A percentile compares a stretch with the other conserved stretches of the same genome.
These are phyloP conservation scores for Backusella parvicylindrica DNA, from an alignment of 192 early-diverging fungal genomes.

Conservation along the genomic window DNA sequence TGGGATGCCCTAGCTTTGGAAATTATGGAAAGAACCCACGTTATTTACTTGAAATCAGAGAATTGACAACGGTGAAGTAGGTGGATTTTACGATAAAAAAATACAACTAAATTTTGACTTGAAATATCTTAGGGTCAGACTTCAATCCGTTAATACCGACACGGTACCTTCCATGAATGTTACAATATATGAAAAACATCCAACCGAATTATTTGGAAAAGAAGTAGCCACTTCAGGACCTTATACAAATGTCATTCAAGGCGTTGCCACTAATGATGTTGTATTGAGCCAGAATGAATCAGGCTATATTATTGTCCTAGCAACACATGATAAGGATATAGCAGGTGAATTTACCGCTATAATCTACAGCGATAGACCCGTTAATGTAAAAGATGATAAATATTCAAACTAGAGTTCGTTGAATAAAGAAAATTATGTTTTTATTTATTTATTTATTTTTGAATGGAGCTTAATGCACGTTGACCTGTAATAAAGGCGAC, in stretches of 20 bases:
- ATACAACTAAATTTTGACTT: neutral
- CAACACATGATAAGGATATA: slow-evolving; percentile 44
- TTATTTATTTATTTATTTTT: slow-evolving; percentile 23
- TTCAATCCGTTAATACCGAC: slow-evolving; percentile 63
- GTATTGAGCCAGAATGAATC: slow-evolving; percentile 46
- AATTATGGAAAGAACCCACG: slow-evolving; percentile 63
- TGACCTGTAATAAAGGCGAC: slow-evolving; percentile 43
- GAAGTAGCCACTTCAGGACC: slow-evolving; percentile 57
- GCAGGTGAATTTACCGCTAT: slow-evolving; percentile 43
- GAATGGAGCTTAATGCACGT: slow-evolving; percentile 40
- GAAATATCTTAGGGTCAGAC: slow-evolving; percentile 45
- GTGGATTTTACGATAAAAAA: neutral
- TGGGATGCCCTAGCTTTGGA: slow-evolving; percentile 55
- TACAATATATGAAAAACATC: slow-evolving; percentile 58
- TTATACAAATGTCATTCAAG: slow-evolving; percentile 52
- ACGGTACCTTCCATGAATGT: slow-evolving; percentile 66
- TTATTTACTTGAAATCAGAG: slow-evolving; percentile 57
- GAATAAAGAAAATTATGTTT: neutral
- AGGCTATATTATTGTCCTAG: slow-evolving; percentile 49
- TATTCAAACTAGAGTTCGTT: neutral
- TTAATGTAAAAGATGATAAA: slow-evolving; percentile 30
- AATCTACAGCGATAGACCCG: slow-evolving; percentile 48
- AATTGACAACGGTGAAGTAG: slow-evolving; percentile 58
- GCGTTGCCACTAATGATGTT: slow-evolving; percentile 46
- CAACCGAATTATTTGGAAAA: slow-evolving; percentile 42